A percentile compares a stretch with the other conserved stretches of the same genome.
Conservation (phyloP, 495 filamentous ascomycete species). For the Chaetomium fimeti region DNA sequence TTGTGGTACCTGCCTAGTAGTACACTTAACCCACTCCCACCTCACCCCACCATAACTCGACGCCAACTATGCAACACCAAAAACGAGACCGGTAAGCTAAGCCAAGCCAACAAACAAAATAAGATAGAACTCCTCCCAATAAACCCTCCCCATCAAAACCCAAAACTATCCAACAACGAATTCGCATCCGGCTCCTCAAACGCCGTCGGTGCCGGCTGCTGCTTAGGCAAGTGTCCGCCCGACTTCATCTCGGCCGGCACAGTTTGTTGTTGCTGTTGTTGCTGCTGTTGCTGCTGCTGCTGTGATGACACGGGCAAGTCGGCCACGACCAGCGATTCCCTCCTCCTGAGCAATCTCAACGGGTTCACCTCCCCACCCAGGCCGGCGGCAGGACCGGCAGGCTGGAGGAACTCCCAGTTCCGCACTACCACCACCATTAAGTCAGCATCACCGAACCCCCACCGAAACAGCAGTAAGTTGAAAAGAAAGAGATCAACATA, state of each 20-base stretch:
- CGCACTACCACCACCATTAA: constrained; percentile 50
- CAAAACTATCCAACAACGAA: constrained; percentile 77
- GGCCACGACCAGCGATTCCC: constrained; percentile 76
- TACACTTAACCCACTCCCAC: too few relatives aligned
- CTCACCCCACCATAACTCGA: background rate
- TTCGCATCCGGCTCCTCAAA: constrained; percentile 91
- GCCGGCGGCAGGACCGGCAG: constrained; percentile 34
- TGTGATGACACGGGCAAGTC: constrained; percentile 58
- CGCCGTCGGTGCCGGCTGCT: constrained; percentile 68
- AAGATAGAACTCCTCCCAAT: background rate
- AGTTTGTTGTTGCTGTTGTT: constrained; percentile 57
- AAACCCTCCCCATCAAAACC: constrained; percentile 48
- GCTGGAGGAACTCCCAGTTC: constrained; percentile 81
- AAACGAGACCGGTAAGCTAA: background rate
- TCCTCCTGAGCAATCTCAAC: constrained; percentile 63
- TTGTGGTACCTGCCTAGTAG: too few relatives aligned
- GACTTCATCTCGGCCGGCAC: constrained; percentile 52
- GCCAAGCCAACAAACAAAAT: background rate
- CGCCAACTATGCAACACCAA: constrained; percentile 10
- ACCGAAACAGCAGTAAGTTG: background rate
- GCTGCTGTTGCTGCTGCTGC: constrained; percentile 40
- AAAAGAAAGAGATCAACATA: constrained; percentile 29
- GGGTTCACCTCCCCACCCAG: constrained; percentile 57
- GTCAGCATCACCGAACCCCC: background rate
- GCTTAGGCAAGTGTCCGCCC: constrained; percentile 53